Base-by-base conservation (phyloP, 495 filamentous ascomycete species). In the Aspergillus ellipticus region DNA sequence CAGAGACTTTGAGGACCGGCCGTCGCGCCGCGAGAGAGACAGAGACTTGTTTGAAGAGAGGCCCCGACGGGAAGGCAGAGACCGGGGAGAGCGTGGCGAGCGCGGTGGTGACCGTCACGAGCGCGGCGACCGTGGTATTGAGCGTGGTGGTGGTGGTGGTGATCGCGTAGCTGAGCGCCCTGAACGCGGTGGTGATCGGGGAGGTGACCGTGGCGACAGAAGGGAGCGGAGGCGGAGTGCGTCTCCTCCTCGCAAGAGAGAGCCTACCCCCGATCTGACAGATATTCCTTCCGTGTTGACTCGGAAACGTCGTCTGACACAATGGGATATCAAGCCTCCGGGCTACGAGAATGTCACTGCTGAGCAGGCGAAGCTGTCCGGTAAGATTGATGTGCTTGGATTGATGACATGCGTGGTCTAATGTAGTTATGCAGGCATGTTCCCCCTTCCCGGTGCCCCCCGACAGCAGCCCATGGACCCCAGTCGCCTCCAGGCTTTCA, bases 251-350 rank as follows among this genome's bases (percentile, higher is more conserved):
- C 94, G 92, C 75, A 94, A 94, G 80, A 86, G 86, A 65, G 94
- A 97, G 70, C 89, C 93, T 20, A 97, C 94, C 0, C 95, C 94
- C 21, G 95, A 99, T 72, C 77, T 99, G 68, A 96, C 92, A 56
- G 86, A 96, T 63, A 76, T 90, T 55, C 75, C 85, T 22, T 82
- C 90, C 8, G 77, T 99, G 51, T 76, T 89, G 51, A 84, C 90
- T 61, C 85, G 92, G 53, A 91, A 89, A 79, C 85, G 94, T 61
- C 85, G 94, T 51, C 74, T 97, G 77, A 97, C 92, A 26, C 96
- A 97, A 70, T 99, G 94, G 94, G 94, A 99, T 69, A 96, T 99
- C 70, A 99, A 97, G 76, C 94, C 94, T 11, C 90, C 90, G 19
- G 93, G 94, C 26, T 99, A 99, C 65, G 94, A 97, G 71, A 96